A percentile compares a stretch with the other conserved stretches of the same genome.
Evolutionary conservation across 2,329 filamentous ascomycete species (phyloP).

Genomic region (Pyrenophora tritici-repentis): DNA sequence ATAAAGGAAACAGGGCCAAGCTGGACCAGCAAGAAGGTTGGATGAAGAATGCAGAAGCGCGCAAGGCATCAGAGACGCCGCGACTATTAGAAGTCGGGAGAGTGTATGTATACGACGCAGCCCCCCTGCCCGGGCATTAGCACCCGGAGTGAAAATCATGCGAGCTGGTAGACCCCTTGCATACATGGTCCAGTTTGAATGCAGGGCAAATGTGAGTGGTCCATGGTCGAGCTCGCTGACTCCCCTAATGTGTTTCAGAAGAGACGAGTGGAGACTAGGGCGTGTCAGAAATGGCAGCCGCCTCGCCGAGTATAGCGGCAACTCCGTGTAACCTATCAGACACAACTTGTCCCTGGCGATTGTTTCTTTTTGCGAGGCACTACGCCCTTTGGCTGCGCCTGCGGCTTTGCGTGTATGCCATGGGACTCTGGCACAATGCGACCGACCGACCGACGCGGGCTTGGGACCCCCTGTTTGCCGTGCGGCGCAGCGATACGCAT

Average conservation of each 20-base stretch:
- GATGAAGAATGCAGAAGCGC: conserved; percentile 29
- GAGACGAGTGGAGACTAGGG: conserved; percentile 41
- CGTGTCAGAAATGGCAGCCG: conserved; percentile 38
- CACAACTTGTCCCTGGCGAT: conserved; percentile 25
- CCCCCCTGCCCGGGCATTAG: conserved; percentile 26
- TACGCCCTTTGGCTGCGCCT: conserved; percentile 28
- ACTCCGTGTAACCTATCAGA: conserved; percentile 27
- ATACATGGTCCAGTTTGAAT: conserved; percentile 31
- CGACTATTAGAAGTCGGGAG: conserved; percentile 34
- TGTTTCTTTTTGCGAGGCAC: conserved; percentile 38
- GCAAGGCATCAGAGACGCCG: conserved; percentile 20
- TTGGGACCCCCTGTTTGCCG: too few relatives aligned
- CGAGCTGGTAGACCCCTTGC: conserved; percentile 24
- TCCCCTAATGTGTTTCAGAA: conserved; percentile 40
- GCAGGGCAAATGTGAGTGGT: conserved; percentile 32
- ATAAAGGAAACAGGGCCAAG: conserved; percentile 23
- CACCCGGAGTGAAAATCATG: conserved; percentile 27
- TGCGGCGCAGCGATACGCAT: conserved; percentile 6
- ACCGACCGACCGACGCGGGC: too few relatives aligned
- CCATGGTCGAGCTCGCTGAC: conserved; percentile 25
- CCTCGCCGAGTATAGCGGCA: conserved; percentile 18
- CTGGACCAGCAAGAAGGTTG: conserved; percentile 32
- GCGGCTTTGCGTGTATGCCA: conserved; percentile 5
- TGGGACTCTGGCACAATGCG: conserved; percentile 18
- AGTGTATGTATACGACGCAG: conserved; percentile 28